These are phyloP conservation scores for Sporothrix phasma DNA, from an alignment of 2,329 filamentous ascomycete species.

Conservation along the genomic window DNA sequence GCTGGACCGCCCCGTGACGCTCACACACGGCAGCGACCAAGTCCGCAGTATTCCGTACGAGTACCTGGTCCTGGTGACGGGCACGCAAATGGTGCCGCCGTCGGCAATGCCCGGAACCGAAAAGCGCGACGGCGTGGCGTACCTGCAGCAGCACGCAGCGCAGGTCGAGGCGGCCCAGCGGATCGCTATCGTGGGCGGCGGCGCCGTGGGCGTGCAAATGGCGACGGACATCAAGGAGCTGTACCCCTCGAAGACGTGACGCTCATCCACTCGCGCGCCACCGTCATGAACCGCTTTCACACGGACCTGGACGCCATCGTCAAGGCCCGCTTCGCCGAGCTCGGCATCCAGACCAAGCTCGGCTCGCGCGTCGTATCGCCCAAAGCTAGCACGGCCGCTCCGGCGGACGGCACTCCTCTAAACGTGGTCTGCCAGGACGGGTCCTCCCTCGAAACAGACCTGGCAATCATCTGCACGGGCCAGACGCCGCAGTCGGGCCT, in stretches of 20 bases:
- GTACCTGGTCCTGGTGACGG: conserved; percentile 44
- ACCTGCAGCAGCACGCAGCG: conserved; percentile 36
- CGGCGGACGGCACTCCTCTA: background rate
- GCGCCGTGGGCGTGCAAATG: conserved; percentile 36
- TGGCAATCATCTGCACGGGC: conserved; percentile 13
- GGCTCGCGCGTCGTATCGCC: conserved; percentile 12
- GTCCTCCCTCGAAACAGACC: conserved; percentile 4
- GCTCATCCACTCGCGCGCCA: conserved; percentile 46
- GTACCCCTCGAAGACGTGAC: conserved; percentile 48
- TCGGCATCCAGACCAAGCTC: conserved; percentile 11
- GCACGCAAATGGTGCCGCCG: conserved; percentile 35
- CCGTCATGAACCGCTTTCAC: conserved; percentile 28
- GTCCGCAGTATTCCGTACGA: conserved; percentile 2
- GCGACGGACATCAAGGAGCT: conserved; percentile 25
- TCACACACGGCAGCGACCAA: conserved; percentile 10
- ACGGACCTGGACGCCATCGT: conserved; percentile 12
- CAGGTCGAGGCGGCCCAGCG: conserved; percentile 31
- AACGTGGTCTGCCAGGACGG: conserved; percentile 11
- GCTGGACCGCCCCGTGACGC: conserved; percentile 21
- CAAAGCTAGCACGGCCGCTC: background rate
- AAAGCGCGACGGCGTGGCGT: conserved; percentile 33
- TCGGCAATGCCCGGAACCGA: conserved; percentile 38
- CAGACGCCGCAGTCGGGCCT: conserved; percentile 13
- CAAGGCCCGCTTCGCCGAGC: conserved; percentile 13
- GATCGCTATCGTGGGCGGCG: conserved; percentile 46